phyloP scores from a whole-genome alignment of 176 grass and related monocot genomes.

The Thinopyrum elongatum region DNA sequence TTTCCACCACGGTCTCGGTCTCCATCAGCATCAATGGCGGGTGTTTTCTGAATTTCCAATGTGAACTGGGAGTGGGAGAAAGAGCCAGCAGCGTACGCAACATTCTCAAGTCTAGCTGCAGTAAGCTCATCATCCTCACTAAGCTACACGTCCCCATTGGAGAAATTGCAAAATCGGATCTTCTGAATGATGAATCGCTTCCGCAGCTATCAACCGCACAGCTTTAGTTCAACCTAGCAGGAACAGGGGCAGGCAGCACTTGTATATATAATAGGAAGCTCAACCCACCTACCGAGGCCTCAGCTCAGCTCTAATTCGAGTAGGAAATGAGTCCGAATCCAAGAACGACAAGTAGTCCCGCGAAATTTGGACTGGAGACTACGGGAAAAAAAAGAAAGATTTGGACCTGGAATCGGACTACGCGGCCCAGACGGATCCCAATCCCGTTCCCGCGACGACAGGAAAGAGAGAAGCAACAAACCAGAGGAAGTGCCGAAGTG shows the following conservation, averaged over 20 bases:
- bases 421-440: background rate
- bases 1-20: background rate
- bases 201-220: background rate
- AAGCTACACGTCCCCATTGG: background rate
- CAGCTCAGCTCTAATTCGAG: no score
- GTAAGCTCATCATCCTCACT: background rate
- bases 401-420: background rate
- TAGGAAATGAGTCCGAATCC: no score
- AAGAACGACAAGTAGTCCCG: no score
- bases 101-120: background rate
- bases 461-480: background rate
- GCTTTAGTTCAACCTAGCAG: no score
- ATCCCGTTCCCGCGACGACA: background rate
- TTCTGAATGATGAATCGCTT: background rate
- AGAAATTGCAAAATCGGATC: background rate
- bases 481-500: background rate
- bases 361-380: no score
- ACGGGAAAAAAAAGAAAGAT: no score
- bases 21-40: background rate
- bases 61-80: background rate
- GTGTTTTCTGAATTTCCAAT: background rate
- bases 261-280: no score
- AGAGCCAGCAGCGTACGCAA: background rate
- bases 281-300: no score
- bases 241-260: no score